Evolutionary conservation across 2,329 filamentous ascomycete genomes (phyloP).

Genomic region (Endothia cerciana): DNA sequence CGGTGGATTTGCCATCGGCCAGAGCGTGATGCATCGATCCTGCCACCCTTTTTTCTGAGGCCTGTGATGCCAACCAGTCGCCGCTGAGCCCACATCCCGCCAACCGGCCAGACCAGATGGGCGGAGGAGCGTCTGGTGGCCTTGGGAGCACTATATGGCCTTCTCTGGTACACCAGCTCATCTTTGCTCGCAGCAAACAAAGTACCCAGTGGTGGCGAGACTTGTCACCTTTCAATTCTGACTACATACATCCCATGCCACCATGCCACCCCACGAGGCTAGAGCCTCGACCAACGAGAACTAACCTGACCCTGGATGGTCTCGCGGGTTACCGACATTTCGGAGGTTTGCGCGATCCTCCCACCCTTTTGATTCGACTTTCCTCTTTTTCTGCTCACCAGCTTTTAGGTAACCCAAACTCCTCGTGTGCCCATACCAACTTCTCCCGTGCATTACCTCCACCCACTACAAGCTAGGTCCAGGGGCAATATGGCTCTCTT

Average conservation of each 20-base stretch:
- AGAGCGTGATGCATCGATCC: background rate
- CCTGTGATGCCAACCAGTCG: background rate
- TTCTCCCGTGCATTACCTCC: background rate
- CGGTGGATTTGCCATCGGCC: background rate
- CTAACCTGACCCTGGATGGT: conserved; percentile 12
- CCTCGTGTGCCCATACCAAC: conserved; percentile 3
- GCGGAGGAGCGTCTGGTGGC: background rate
- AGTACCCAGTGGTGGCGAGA: too few species aligned
- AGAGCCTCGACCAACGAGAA: conserved; percentile 19
- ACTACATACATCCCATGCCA: background rate
- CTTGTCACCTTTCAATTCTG: background rate
- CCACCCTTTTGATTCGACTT: conserved; percentile 13
- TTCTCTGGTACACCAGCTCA: background rate
- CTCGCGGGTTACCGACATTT: conserved; percentile 21
- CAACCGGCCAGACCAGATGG: background rate
- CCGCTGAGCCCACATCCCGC: conserved; percentile 2
- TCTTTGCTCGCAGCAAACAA: too few species aligned
- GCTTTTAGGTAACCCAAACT: conserved; percentile 13
- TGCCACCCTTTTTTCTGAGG: background rate
- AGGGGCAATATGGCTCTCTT: conserved; percentile 9
- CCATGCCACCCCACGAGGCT: conserved; percentile 23
- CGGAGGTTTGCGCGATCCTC: conserved; percentile 15
- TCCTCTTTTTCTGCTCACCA: conserved; percentile 2
- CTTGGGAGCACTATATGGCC: background rate
- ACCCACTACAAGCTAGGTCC: conserved; percentile 1